A percentile compares a stretch with the other conserved stretches of the same genome.
phyloP scores from a whole-genome alignment of 2,329 filamentous ascomycete species.

The Alternaria incomplexa region DNA sequence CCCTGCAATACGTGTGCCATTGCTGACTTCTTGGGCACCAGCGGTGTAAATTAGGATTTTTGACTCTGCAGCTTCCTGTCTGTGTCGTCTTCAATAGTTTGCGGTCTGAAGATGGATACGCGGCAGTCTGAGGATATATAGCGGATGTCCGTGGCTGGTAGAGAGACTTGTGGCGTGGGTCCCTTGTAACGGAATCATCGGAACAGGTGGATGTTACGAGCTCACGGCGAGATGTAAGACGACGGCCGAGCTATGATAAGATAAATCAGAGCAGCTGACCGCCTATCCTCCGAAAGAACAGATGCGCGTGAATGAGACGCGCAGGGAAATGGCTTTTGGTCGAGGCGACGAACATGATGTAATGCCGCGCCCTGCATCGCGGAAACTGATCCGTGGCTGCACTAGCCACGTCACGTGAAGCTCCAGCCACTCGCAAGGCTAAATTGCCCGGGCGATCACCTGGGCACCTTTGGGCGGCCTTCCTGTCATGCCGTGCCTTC shows the following conservation, averaged over 20 bases:
- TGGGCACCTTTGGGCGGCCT: not conserved
- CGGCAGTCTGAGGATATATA: constrained; percentile 2
- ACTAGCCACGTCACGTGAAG: constrained; percentile 5
- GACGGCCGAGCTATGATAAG: not conserved
- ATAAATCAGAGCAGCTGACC: constrained; percentile 10
- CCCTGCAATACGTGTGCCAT: constrained; percentile 38
- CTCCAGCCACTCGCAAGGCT: not conserved
- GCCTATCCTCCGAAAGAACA: constrained; percentile 13
- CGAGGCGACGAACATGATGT: constrained; percentile 4
- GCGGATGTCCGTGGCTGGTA: constrained; percentile 5
- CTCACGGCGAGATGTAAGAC: constrained; percentile 2
- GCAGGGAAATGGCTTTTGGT: not conserved
- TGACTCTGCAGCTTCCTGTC: constrained; percentile 7
- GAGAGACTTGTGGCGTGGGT: constrained; percentile 18
- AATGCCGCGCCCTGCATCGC: not conserved
- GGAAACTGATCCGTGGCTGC: not conserved
- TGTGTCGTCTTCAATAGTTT: not conserved
- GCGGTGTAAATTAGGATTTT: constrained; percentile 16
- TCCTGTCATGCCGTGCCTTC: not conserved
- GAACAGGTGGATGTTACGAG: constrained; percentile 3
- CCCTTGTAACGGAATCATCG: constrained; percentile 14
- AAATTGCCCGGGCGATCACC: not conserved
- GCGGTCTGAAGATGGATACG: not conserved
- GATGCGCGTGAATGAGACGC: not conserved
- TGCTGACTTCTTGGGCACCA: constrained; percentile 26